phyloP scores from a whole-genome alignment of 2,329 filamentous ascomycete genomes.

The Didymella exigua region DNA sequence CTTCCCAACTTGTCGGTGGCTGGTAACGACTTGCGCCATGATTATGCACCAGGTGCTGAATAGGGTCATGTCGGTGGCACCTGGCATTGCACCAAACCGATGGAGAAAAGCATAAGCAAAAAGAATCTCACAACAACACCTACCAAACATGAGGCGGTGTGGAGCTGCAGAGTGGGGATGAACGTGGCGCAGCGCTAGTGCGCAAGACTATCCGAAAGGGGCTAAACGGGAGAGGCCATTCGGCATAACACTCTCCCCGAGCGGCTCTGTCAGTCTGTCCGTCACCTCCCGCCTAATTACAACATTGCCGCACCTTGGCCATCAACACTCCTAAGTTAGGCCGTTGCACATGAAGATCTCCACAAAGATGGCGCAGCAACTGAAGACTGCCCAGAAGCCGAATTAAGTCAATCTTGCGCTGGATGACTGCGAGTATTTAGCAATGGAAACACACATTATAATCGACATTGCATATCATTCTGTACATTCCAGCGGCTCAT shows the following conservation, averaged over 20 bases:
- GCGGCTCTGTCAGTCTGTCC: not conserved
- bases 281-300: not conserved
- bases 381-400: not conserved
- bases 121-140: not conserved
- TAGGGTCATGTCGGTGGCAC: not conserved
- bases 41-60: not conserved
- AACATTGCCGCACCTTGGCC: not conserved
- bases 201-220: not conserved
- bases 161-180: not conserved
- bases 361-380: not conserved
- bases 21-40: not conserved
- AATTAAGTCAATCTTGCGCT: not conserved
- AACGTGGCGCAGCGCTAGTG: not conserved
- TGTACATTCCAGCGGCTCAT: too few species aligned
- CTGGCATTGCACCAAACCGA: constrained; percentile 5
- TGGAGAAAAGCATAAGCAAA: constrained; percentile 4
- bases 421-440: constrained; percentile 1
- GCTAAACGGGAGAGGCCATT: not conserved
- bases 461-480: not conserved
- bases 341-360: not conserved
- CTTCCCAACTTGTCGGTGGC: not conserved
- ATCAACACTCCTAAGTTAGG: not conserved
- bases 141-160: not conserved
- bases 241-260: constrained; percentile 5
- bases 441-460: not conserved